Conservation (phyloP, 2,329 filamentous ascomycete species). For the Xylaria sp. region DNA sequence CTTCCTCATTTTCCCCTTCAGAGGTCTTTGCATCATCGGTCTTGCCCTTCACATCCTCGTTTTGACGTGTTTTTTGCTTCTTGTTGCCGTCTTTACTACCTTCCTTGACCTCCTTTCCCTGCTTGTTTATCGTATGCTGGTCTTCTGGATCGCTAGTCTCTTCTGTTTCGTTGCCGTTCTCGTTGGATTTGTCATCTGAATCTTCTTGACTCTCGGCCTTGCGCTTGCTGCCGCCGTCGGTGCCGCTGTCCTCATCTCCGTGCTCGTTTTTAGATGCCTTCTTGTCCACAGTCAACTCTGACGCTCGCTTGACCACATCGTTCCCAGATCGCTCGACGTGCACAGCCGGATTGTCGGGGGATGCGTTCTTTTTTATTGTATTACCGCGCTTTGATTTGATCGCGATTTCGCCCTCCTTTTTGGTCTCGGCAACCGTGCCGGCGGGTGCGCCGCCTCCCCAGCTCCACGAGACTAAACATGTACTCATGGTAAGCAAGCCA, state of each 20-base stretch:
- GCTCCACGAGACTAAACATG: conserved; percentile 65
- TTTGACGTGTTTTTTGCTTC: conserved; percentile 43
- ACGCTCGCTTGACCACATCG: conserved; percentile 71
- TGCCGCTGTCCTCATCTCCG: conserved; percentile 31
- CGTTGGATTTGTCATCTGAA: conserved; percentile 16
- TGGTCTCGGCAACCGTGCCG: conserved; percentile 70
- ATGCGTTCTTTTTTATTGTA: conserved; percentile 70
- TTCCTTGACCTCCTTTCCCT: conserved; percentile 43
- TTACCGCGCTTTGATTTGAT: conserved; percentile 71
- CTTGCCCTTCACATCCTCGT: conserved; percentile 39
- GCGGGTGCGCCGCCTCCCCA: conserved; percentile 65
- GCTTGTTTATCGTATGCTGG: conserved; percentile 34
- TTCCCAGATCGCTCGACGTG: conserved; percentile 68
- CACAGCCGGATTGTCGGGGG: conserved; percentile 69
- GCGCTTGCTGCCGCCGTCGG: conserved; percentile 33
- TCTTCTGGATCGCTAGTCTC: conserved; percentile 16
- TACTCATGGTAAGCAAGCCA: conserved; percentile 7
- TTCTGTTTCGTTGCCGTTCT: conserved; percentile 5
- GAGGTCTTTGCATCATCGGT: conserved; percentile 28
- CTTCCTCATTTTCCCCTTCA: conserved; percentile 38
- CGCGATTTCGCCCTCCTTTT: conserved; percentile 67
- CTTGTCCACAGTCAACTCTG: conserved; percentile 67
- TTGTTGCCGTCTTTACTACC: conserved; percentile 45
- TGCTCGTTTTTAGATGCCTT: conserved; percentile 47
- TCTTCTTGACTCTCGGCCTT: conserved; percentile 28